Conservation (phyloP, 495 filamentous ascomycete genomes). For the Penicillium psychrofluorescens region DNA sequence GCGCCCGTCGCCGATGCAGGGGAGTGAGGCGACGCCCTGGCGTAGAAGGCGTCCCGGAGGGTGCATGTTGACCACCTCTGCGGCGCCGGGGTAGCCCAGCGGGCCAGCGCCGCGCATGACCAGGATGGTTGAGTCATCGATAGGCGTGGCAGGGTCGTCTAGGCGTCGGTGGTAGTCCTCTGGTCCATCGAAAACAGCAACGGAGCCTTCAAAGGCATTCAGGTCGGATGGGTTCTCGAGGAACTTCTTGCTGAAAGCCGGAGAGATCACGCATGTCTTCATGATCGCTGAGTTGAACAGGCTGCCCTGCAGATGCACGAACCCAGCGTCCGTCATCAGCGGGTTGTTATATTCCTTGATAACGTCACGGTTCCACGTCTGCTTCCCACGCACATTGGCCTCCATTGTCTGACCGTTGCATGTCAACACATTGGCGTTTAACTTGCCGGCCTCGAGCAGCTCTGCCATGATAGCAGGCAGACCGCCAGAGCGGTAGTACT, state of each 20-base stretch:
- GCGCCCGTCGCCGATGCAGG: slow-evolving; percentile 50
- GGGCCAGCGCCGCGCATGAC: slow-evolving; percentile 50
- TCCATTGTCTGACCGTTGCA: slow-evolving; percentile 35
- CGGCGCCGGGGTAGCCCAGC: slow-evolving; percentile 46
- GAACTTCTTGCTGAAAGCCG: slow-evolving; percentile 37
- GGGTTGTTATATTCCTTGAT: slow-evolving; percentile 41
- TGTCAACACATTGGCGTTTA: slow-evolving; percentile 33
- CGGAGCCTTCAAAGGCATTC: slow-evolving; percentile 44
- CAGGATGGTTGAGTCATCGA: slow-evolving; percentile 43
- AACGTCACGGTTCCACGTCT: slow-evolving; percentile 36
- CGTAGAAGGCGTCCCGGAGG: slow-evolving; percentile 39
- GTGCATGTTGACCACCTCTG: slow-evolving; percentile 53
- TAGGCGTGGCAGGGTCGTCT: slow-evolving; percentile 34
- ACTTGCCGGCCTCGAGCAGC: slow-evolving; percentile 38
- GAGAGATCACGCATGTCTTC: slow-evolving; percentile 50
- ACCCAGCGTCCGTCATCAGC: slow-evolving; percentile 41
- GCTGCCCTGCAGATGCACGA: slow-evolving; percentile 42
- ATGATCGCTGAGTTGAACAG: slow-evolving; percentile 50
- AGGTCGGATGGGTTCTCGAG: slow-evolving; percentile 43
- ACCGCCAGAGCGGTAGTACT: slow-evolving; percentile 48
- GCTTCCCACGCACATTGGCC: slow-evolving; percentile 35
- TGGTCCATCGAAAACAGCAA: slow-evolving; percentile 47
- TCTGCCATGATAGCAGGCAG: slow-evolving; percentile 47
- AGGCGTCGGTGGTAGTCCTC: slow-evolving; percentile 44
- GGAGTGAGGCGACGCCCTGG: slow-evolving; percentile 40